Evolutionary conservation across 176 grass and related monocot species (phyloP).

Genomic region (Oryza punctata): DNA sequence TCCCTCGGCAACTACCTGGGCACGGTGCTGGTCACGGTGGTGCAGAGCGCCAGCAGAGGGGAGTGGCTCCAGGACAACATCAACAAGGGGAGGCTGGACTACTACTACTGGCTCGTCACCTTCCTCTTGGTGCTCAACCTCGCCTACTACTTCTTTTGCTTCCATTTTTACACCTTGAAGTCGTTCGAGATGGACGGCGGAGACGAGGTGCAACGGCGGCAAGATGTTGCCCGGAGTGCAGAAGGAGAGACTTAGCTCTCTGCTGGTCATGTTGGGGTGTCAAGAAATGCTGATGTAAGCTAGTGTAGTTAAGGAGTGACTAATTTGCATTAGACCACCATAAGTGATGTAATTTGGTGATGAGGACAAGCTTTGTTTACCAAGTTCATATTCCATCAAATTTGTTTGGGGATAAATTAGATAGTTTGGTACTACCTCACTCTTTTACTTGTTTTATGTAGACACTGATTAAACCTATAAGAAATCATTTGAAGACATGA

Average conservation of each 20-base stretch:
- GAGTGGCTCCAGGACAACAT: slow-evolving; percentile 91
- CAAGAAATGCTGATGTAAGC: not conserved
- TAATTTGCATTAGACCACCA: not conserved
- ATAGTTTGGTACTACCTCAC: not conserved
- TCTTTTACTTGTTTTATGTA: not conserved
- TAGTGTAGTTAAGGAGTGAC: not conserved
- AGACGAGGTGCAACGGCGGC: not conserved
- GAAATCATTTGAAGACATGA: not conserved
- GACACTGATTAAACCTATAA: not conserved
- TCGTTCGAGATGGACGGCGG: slow-evolving; percentile 48
- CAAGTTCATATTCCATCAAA: too few species aligned
- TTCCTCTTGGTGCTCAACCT: slow-evolving; percentile 70
- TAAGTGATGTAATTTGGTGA: too few species aligned
- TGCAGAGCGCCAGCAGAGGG: slow-evolving; percentile 57
- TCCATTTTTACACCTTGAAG: slow-evolving; percentile 70
- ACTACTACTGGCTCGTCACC: slow-evolving; percentile 91
- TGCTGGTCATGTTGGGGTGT: not conserved
- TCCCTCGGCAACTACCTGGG: slow-evolving; percentile 78
- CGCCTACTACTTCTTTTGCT: slow-evolving; percentile 63
- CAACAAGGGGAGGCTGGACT: slow-evolving; percentile 71
- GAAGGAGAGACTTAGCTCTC: slow-evolving; percentile 23
- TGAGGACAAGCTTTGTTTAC: too few species aligned
- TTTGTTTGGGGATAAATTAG: too few species aligned
- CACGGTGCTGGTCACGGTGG: slow-evolving; percentile 74
- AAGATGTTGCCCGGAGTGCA: not conserved